phyloP scores from a whole-genome alignment of 2,329 filamentous ascomycete species.

The Nemania sp. region DNA sequence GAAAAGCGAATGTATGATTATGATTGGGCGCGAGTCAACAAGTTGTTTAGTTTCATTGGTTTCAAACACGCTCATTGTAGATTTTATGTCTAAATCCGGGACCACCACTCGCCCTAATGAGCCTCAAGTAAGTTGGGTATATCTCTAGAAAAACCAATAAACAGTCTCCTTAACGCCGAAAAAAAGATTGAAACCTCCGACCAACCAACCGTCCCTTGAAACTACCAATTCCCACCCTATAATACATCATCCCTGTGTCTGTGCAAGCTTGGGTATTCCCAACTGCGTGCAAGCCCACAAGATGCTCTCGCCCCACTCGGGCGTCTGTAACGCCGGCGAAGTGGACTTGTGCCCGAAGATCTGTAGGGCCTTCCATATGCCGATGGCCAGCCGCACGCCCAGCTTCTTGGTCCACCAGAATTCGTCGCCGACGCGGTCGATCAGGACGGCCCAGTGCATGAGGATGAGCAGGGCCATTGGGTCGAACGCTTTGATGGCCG shows the following conservation, averaged over 20 bases:
- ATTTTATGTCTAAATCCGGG: background rate
- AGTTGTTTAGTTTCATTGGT: background rate
- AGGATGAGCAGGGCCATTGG: constrained; percentile 45
- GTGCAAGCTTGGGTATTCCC: constrained; percentile 17
- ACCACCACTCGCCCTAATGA: background rate
- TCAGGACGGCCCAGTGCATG: constrained; percentile 45
- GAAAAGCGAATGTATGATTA: no score
- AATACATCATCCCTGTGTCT: background rate
- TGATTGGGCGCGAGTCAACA: no score
- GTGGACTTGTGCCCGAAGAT: background rate
- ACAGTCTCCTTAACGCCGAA: constrained; percentile 5
- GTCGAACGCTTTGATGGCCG: constrained; percentile 39
- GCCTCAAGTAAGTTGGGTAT: constrained; percentile 16
- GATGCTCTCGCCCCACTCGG: constrained; percentile 36
- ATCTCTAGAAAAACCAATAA: constrained; percentile 9
- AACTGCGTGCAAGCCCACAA: constrained; percentile 36
- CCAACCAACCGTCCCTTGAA: background rate
- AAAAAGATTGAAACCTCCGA: no score
- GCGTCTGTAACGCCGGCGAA: constrained; percentile 23
- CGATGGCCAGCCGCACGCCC: constrained; percentile 32
- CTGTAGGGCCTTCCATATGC: constrained; percentile 36
- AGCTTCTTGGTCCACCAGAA: constrained; percentile 36
- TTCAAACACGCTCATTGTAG: background rate
- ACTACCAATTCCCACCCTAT: background rate
- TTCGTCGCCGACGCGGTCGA: constrained; percentile 32